These are phyloP conservation scores for Myriosclerotinia curreyana DNA, from an alignment of 2,329 filamentous ascomycete genomes.

Conservation along the genomic window DNA sequence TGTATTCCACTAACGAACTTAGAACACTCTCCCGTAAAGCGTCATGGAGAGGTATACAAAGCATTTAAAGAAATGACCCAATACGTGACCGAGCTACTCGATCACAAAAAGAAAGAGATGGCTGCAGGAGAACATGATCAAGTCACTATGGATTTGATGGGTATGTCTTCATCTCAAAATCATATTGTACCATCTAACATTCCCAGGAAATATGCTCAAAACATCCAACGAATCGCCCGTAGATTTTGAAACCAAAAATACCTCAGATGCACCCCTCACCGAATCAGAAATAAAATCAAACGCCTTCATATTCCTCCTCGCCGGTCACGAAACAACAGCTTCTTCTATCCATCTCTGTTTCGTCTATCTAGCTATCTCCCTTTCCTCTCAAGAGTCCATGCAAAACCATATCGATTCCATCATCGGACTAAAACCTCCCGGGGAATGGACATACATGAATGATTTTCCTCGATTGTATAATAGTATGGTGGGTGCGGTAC, in stretches of 20 bases:
- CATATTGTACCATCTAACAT: neutral
- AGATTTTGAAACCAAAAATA: conserved; percentile 17
- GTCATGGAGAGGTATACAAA: conserved; percentile 43
- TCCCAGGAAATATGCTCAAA: conserved; percentile 31
- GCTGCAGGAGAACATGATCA: conserved; percentile 29
- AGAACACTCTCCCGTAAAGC: conserved; percentile 41
- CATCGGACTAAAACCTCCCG: conserved; percentile 28
- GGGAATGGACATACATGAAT: conserved; percentile 28
- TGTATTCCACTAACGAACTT: conserved; percentile 7
- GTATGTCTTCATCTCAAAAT: conserved; percentile 12
- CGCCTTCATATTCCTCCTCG: conserved; percentile 38
- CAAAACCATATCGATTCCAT: conserved; percentile 36
- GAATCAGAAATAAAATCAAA: conserved; percentile 38
- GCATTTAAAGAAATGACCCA: conserved; percentile 48
- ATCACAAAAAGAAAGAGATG: conserved; percentile 35
- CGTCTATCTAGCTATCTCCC: conserved; percentile 34
- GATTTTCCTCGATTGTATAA: conserved; percentile 35
- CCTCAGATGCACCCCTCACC: conserved; percentile 21
- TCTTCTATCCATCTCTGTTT: conserved; percentile 37
- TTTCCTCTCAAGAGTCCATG: conserved; percentile 26
- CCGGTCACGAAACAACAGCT: conserved; percentile 40
- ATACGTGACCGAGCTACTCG: conserved; percentile 52
- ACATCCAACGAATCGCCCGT: conserved; percentile 23
- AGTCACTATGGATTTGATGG: conserved; percentile 33
- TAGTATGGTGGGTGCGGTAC: conserved; percentile 30